Conservation (phyloP, 768 basidiomycete genomes). For the Chalciporus piperatus region DNA sequence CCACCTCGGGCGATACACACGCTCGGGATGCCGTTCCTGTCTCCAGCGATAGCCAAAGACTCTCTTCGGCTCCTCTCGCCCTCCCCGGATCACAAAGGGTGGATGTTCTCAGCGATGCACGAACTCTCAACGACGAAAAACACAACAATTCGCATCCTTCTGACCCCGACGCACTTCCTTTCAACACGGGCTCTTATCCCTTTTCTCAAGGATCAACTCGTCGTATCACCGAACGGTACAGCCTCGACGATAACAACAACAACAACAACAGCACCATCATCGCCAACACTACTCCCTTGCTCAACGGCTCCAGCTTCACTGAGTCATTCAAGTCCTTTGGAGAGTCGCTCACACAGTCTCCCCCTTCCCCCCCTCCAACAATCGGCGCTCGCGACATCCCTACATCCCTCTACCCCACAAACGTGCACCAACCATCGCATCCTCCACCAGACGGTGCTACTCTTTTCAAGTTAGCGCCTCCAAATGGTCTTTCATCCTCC, state of each 20-base stretch:
- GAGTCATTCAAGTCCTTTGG: constrained; percentile 34
- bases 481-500: constrained; percentile 57
- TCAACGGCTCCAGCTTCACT: constrained; percentile 24
- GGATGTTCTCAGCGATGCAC: constrained; percentile 21
- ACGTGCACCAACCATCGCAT: constrained; percentile 48
- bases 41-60: constrained; percentile 12
- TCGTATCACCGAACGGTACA: constrained; percentile 51
- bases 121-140: constrained; percentile 23
- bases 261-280: constrained; percentile 17
- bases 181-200: constrained; percentile 42
- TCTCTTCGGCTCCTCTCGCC: constrained; percentile 11
- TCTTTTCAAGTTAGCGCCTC: constrained; percentile 39
- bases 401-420: constrained; percentile 36
- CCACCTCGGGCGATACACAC: constrained; percentile 26
- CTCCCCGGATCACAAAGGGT: constrained; percentile 12
- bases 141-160: constrained; percentile 16
- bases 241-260: constrained; percentile 42
- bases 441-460: constrained; percentile 35
- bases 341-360: constrained; percentile 22
- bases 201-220: constrained; percentile 42
- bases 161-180: constrained; percentile 20
- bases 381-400: constrained; percentile 25
- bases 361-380: constrained; percentile 20
- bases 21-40: constrained; percentile 19
- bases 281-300: constrained; percentile 16